Base-by-base conservation (phyloP, 2,329 filamentous ascomycete genomes). In the Sporothrix euskadiensis region DNA sequence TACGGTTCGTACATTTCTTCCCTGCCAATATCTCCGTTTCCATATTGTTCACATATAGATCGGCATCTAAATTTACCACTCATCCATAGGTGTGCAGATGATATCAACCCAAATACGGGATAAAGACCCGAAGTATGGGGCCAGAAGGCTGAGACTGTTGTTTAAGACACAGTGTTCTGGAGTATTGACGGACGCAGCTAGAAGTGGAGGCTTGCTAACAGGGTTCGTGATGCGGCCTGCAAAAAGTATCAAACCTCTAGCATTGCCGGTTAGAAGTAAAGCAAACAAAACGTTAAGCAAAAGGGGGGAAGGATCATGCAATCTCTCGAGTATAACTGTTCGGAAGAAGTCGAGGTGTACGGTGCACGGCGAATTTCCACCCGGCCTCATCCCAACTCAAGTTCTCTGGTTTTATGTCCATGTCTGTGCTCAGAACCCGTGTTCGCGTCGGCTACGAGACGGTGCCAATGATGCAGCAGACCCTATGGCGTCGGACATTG, bases 121-220 rank as follows among this genome's bases (percentile, higher is more conserved):
- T 47, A 71, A 47, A 57, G 35, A 47, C 54, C 54, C 52, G 52
- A 30, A n/a, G 9, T 22, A 19, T 1, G 35, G n/a, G 68, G 1
- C 12, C 12, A 69, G 32, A 59, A 14, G 54, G 54, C 69, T 32
- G 69, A 71, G 69, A 71, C 54, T 59, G n/a, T 12, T 70, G 68
- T 61, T 59, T 59, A 8, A 71, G 69, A 71, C 35, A 59, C 9
- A 3, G 5, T 47, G 26, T 22, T 68, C 63, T 49, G 63, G 54
- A 56, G 35, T 32, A 39, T n/a, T 47, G 54, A 49, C 52, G 32
- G 54, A 39, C 52, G 32, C 26, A 49, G 5, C 63, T 6, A 30
- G 22, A 63, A 26, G 35, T 49, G 22, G 63, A 66, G 39, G 19
- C n/a, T 19, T 41, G 6, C 30, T n/a, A 26, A 35, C 56, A 59